phyloP scores from a whole-genome alignment of 495 filamentous ascomycete genomes.

The Friedmanniomyces endolithicus region DNA sequence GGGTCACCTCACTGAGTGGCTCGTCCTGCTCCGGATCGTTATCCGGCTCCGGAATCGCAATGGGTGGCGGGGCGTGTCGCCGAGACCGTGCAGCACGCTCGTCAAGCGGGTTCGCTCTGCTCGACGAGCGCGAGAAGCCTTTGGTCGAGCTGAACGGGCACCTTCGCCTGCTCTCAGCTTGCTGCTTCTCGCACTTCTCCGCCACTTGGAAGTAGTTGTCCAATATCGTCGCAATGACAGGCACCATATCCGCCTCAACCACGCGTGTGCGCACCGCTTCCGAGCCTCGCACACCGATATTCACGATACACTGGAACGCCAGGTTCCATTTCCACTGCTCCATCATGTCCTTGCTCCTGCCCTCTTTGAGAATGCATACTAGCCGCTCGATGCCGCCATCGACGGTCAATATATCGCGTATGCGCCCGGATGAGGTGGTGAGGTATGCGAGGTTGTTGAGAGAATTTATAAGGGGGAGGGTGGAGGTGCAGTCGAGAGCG shows the following conservation, averaged over 20 bases:
- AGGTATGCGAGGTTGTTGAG: slow-evolving; percentile 96
- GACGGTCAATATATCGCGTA: slow-evolving; percentile 92
- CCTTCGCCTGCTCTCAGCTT: slow-evolving; percentile 46
- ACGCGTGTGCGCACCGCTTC: slow-evolving; percentile 87
- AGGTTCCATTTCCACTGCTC: slow-evolving; percentile 99
- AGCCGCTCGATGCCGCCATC: slow-evolving; percentile 94
- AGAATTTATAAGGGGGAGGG: slow-evolving; percentile 91
- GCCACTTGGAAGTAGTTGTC: slow-evolving; percentile 97
- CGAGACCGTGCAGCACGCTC: slow-evolving; percentile 30
- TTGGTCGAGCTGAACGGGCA: slow-evolving; percentile 14
- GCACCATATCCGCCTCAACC: slow-evolving; percentile 97
- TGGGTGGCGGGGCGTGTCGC: slow-evolving; percentile 59
- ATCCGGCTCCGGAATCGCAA: slow-evolving; percentile 56
- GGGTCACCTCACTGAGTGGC: slow-evolving; percentile 48
- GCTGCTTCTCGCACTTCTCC: slow-evolving; percentile 77
- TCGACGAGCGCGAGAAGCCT: slow-evolving; percentile 25
- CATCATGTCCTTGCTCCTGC: slow-evolving; percentile 93
- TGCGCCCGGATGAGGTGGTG: slow-evolving; percentile 94
- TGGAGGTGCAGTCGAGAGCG: slow-evolving; percentile 95
- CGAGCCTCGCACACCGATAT: slow-evolving; percentile 92
- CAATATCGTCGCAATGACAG: slow-evolving; percentile 96
- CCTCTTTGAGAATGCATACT: slow-evolving; percentile 95
- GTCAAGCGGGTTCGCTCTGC: slow-evolving; percentile 23
- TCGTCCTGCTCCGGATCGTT: slow-evolving; percentile 37
- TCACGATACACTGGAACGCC: slow-evolving; percentile 96